Percentiles rank a stretch among this genome's conserved stretches.
These are phyloP conservation scores for Furculomyces boomerangus DNA, from an alignment of 371 early-diverging fungal species.

Conservation along the genomic window DNA sequence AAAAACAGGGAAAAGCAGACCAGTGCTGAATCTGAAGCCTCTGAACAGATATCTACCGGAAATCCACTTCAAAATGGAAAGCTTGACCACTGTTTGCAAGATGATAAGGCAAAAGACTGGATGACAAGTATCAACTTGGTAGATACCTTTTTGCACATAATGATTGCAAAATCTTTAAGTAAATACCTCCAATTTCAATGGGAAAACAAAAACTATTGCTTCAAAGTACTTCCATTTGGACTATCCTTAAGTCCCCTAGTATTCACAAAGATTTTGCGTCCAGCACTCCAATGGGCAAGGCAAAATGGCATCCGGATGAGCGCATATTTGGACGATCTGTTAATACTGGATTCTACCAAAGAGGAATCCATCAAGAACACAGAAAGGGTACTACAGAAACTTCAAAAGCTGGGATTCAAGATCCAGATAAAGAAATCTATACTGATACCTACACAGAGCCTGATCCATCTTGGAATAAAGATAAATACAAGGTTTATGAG, in stretches of 20 bases:
- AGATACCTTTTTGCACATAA: not conserved
- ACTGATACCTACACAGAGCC: conserved; percentile 19
- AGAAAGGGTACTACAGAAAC: conserved; percentile 8
- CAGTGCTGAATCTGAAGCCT: not conserved
- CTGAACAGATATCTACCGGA: not conserved
- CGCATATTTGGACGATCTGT: not conserved
- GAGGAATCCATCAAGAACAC: conserved; percentile 5
- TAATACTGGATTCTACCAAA: conserved; percentile 4
- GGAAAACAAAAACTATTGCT: conserved; percentile 13
- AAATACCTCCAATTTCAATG: not conserved
- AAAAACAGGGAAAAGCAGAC: not conserved
- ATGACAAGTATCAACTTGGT: not conserved
- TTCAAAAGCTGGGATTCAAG: conserved; percentile 15
- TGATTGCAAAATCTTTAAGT: not conserved
- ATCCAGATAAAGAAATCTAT: conserved; percentile 14
- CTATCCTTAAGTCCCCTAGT: not conserved
- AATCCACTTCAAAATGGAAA: not conserved
- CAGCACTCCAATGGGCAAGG: not conserved
- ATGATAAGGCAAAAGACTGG: not conserved
- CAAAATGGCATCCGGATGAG: not conserved
- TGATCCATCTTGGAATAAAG: conserved; percentile 19
- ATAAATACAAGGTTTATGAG: conserved; percentile 11
- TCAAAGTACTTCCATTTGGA: conserved; percentile 8
- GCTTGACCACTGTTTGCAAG: not conserved
- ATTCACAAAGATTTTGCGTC: not conserved